These are phyloP conservation scores for Limtongia smithiae DNA, from an alignment of 805 yeast species.

Conservation along the genomic window DNA sequence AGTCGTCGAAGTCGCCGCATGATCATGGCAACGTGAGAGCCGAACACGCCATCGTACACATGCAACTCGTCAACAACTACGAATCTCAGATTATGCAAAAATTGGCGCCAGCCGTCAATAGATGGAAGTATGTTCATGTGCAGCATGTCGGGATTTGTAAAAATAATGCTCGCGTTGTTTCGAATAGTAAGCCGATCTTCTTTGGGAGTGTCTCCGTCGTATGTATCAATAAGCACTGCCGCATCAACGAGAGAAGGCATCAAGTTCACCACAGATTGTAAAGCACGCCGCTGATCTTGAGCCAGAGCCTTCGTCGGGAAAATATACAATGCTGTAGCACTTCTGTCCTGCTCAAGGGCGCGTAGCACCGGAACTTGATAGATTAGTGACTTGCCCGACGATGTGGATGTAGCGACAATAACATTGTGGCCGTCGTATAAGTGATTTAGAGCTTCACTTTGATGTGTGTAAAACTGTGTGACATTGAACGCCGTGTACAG, in stretches of 20 bases:
- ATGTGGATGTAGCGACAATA: constrained; percentile 89
- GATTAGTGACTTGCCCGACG: constrained; percentile 91
- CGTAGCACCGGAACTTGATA: constrained; percentile 82
- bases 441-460: constrained; percentile 67
- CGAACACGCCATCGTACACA: constrained; percentile 84
- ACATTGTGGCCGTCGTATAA: constrained; percentile 56
- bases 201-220: constrained; percentile 87
- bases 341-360: constrained; percentile 42
- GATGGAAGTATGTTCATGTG: constrained; percentile 82
- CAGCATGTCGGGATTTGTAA: constrained; percentile 93
- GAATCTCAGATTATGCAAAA: constrained; percentile 59
- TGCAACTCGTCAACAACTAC: constrained; percentile 82
- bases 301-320: constrained; percentile 98
- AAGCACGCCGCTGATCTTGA: constrained; percentile 89
- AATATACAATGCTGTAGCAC: constrained; percentile 71
- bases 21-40: constrained; percentile 83
- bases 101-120: constrained; percentile 60
- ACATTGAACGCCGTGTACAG: constrained; percentile 49
- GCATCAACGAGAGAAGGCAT: constrained; percentile 46
- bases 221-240: constrained; percentile 58
- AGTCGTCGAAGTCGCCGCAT: constrained; percentile 75
- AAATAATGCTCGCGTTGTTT: constrained; percentile 67
- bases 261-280: constrained; percentile 52
- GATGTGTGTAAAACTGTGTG: constrained; percentile 69
- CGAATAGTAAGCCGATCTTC: constrained; percentile 53